Conservation (phyloP, 1,139 yeast genomes). For the Hansenula sp. region DNA sequence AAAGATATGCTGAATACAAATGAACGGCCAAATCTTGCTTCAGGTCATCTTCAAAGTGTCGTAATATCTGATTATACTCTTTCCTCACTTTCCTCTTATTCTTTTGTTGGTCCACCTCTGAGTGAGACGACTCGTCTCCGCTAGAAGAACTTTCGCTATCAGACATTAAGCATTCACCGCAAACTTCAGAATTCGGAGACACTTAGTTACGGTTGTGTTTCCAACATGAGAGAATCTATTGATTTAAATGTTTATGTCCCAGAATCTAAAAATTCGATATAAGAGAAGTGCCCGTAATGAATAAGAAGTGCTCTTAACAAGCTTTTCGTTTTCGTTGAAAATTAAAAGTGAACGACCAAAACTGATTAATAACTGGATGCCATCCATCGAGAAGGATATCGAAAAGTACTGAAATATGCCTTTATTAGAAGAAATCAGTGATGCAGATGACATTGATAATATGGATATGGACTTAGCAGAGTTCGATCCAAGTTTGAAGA, state of each 20-base stretch:
- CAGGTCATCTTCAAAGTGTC: conserved; percentile 32
- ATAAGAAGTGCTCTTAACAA: background rate
- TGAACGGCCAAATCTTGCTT: conserved; percentile 49
- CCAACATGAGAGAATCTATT: too few relatives aligned
- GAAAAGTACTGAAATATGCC: conserved; percentile 54
- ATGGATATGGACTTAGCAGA: conserved; percentile 92
- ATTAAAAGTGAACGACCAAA: too few relatives aligned
- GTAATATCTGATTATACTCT: background rate
- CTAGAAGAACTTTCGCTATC: background rate
- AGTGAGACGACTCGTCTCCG: background rate
- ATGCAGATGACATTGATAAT: conserved; percentile 80
- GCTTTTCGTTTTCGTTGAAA: too few relatives aligned
- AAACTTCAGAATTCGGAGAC: too few relatives aligned
- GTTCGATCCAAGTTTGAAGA: conserved; percentile 69
- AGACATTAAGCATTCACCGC: background rate
- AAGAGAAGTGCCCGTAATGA: background rate
- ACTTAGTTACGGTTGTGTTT: too few relatives aligned
- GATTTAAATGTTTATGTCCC: too few relatives aligned
- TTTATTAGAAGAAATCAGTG: conserved; percentile 76
- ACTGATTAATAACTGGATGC: too few relatives aligned
- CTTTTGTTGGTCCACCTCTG: background rate
- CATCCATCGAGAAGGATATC: too few relatives aligned
- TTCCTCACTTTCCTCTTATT: background rate
- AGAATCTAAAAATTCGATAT: background rate
- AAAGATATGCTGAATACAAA: conserved; percentile 42